Conservation (phyloP, 2,329 filamentous ascomycete species). For the Cercospora zeina region DNA sequence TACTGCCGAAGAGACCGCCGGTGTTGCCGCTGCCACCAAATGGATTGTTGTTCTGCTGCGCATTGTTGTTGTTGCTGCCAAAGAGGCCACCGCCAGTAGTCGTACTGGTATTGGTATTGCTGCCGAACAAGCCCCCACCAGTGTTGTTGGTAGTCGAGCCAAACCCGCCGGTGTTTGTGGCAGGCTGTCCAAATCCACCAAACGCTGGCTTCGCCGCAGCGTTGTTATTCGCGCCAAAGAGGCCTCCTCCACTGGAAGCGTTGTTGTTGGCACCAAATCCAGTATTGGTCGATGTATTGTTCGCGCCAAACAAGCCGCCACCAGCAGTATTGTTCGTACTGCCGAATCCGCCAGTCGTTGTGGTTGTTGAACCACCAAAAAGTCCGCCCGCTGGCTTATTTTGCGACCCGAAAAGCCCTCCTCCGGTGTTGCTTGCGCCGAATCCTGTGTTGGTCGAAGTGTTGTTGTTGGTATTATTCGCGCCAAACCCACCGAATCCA, state of each 20-base stretch:
- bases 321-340: constrained; percentile 29
- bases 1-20: constrained; percentile 39
- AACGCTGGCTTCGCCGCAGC: constrained; percentile 25
- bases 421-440: constrained; percentile 37
- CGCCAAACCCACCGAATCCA: constrained; percentile 49
- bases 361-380: constrained; percentile 26
- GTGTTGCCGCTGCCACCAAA: constrained; percentile 45
- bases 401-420: constrained; percentile 38
- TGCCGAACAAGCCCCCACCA: constrained; percentile 29
- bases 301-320: constrained; percentile 10
- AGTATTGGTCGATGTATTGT: background rate
- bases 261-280: constrained; percentile 26
- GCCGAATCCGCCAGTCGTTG: constrained; percentile 29
- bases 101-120: constrained; percentile 26
- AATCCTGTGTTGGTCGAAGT: constrained; percentile 39
- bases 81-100: constrained; percentile 31
- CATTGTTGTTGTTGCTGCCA: constrained; percentile 32
- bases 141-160: constrained; percentile 32
- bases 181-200: constrained; percentile 25
- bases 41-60: constrained; percentile 33
- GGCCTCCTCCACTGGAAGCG: constrained; percentile 28
- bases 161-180: constrained; percentile 21
- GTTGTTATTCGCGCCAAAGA: constrained; percentile 27
- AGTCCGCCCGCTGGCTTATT: constrained; percentile 35
- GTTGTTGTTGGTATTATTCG: constrained; percentile 38